Evolutionary conservation across 345 rosid species (phyloP), one percentile per base, ranked within the genome.

Genomic region (Camelina laxa): DNA sequence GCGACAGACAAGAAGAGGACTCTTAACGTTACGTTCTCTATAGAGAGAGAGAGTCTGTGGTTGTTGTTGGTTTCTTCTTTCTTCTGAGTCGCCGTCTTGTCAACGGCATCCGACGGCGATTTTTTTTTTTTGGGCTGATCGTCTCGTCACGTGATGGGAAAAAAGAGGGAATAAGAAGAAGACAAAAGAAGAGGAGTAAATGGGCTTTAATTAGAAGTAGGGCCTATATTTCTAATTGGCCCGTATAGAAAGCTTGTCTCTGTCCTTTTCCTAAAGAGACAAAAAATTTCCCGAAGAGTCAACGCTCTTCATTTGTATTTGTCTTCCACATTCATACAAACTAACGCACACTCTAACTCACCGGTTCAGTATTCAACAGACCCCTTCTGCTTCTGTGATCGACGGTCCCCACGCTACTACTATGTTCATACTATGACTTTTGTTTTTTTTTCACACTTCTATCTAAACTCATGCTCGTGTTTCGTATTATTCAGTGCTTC

Each of bases 181-280:
- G 80, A 76, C 80, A 77, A 77, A 42, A 71, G n/a, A 30, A 44
- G 45, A 13, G 67, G 17, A 77, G 68, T 71, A 27, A 77, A 77
- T 77, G 80, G 80, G 80, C 80, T 77, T 65, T 47, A 75, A 15
- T 17, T 24, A 55, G 9, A 55, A 48, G 80, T 72, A 70, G 80
- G 80, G 73, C 80, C 80, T 24, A 50, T 39, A 0, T 14, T 13
- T 53, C 0, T 39, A 69, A 38, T 56, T 53, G 76, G 80, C 68
- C 76, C 49, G 60, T 71, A 76, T 42, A 33, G 68, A 72, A 65
- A 72, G 77, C 42, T 19, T 72, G 76, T 72, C 73, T 58, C 50
- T 65, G 73, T 71, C 73, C 73, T 77, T 71, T 47, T 66, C 69
- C 58, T 6, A 72, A 72, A 72, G 73, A 72, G 73, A 77, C 77